phyloP scores from a whole-genome alignment of 2,329 filamentous ascomycete genomes.

The Epichloe sp. region DNA sequence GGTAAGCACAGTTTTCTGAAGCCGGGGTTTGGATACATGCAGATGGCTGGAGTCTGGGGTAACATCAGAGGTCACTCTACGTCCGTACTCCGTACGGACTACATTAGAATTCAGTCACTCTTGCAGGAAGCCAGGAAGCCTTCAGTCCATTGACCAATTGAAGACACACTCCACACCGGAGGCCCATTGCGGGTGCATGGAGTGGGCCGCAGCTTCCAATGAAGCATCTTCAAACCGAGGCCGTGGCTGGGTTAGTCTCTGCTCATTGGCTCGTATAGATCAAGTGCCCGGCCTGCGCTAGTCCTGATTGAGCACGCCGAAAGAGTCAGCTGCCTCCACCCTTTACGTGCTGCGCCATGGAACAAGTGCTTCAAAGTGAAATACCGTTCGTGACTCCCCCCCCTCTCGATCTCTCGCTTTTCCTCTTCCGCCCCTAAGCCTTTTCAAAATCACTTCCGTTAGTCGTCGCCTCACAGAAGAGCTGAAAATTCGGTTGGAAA shows the following conservation, averaged over 20 bases:
- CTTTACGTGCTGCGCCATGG: constrained; percentile 19
- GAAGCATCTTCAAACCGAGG: background rate
- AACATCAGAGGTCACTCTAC: constrained; percentile 1
- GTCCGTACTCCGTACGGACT: too few relatives aligned
- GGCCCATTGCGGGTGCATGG: constrained; percentile 12
- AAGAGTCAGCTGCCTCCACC: constrained; percentile 23
- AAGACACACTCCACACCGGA: constrained; percentile 21
- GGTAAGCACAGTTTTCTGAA: too few relatives aligned
- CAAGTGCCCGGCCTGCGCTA: constrained; percentile 15
- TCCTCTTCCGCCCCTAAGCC: constrained; percentile 3
- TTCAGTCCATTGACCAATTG: constrained; percentile 20
- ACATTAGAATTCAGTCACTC: constrained; percentile 17
- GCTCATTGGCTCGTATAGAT: constrained; percentile 16
- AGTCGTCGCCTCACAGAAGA: background rate
- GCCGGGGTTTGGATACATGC: background rate
- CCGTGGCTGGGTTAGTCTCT: background rate
- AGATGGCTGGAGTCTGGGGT: constrained; percentile 4
- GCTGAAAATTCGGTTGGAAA: too few relatives aligned
- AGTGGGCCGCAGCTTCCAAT: constrained; percentile 16
- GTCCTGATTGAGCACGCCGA: constrained; percentile 30
- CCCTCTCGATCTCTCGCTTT: constrained; percentile 11
- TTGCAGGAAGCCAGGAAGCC: constrained; percentile 6
- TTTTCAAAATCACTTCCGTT: background rate
- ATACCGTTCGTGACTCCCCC: constrained; percentile 22
- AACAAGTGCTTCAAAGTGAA: constrained; percentile 16